Base-by-base conservation (phyloP, 2,329 filamentous ascomycete species). In the Exophiala sideris region DNA sequence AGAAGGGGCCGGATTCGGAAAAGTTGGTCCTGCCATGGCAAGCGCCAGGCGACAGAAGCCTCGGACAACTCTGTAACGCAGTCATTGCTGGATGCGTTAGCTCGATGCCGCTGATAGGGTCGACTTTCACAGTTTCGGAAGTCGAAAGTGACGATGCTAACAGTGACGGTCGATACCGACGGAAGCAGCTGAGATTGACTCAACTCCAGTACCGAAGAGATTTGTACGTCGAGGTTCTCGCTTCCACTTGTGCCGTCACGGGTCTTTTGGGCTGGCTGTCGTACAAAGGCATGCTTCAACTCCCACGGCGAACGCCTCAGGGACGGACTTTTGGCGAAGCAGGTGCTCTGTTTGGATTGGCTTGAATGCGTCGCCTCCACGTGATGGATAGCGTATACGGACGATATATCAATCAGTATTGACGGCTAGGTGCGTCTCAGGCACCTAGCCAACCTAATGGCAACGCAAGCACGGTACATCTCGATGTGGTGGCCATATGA, bases 251-350 rank as follows among this genome's bases (percentile, higher is more conserved):
- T 50, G 47, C 50, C n/a, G 38, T 54, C 4, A 48, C 48, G 16
- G 49, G 56, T 16, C 16, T 54, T 14, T 14, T 53, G 18, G 52
- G 54, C 10, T 52, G 46, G 49, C 38, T 65, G 64, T 61, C 67
- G 33, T 66, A 69, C 48, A 59, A 67, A 48, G 71, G 66, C 14
- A 51, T 68, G 2, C 61, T 70, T 11, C 58, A 58, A n/a, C 51
- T 62, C 10, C 61, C 58, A 29, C 50, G 49, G 32, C 52, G 47
- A 32, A 40, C 48, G 11, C 40, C 52, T 14, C 39, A 16, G 32
- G n/a, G 38, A 48, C 55, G 53, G 34, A 51, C 36, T 41, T 64
- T 64, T 56, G 63, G 63, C 18, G 59, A 57, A 41, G 63, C 63
- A 8, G 63, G 62, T 5, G 45, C 53, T 21, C 45, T 65, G 29